Percentiles rank a stretch among this genome's conserved stretches.
Conservation (phyloP, 2,329 filamentous ascomycete genomes). For the Colletotrichum australisinense region DNA sequence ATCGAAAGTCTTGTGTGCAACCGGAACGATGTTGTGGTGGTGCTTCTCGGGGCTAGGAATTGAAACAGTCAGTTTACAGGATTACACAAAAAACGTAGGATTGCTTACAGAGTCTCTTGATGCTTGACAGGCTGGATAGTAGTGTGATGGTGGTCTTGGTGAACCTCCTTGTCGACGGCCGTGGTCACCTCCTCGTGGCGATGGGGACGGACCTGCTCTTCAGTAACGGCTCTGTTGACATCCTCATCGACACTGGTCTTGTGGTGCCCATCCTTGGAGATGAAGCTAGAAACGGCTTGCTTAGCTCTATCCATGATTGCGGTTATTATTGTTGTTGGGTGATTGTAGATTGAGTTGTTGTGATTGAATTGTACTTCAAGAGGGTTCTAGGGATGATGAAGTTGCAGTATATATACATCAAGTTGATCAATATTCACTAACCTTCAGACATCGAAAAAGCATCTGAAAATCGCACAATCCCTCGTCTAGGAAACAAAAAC, state of each 20-base stretch:
- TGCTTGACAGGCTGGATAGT: conserved; percentile 71
- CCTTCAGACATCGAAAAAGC: not conserved
- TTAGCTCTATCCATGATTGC: conserved; percentile 73
- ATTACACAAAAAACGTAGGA: not conserved
- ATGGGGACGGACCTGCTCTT: conserved; percentile 70
- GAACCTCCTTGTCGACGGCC: conserved; percentile 75
- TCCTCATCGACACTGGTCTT: conserved; percentile 78
- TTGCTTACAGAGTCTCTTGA: conserved; percentile 55
- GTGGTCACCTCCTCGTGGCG: conserved; percentile 71
- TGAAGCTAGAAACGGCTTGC: conserved; percentile 70
- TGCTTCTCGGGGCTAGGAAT: conserved; percentile 67
- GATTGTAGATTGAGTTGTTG: not conserved
- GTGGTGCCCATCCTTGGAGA: conserved; percentile 71
- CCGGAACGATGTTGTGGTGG: conserved; percentile 65
- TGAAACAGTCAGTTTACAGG: conserved; percentile 37
- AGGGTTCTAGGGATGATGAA: not conserved
- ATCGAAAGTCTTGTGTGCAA: conserved; percentile 71
- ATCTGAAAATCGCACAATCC: not conserved
- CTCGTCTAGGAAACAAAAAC: not conserved
- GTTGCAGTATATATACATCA: not conserved
- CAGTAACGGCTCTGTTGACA: conserved; percentile 68
- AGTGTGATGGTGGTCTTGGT: conserved; percentile 79
- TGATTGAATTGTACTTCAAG: not conserved
- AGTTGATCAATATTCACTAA: not conserved
- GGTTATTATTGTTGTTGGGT: not conserved